Conservation (phyloP, 2,329 filamentous ascomycete genomes). For the Zalaria sp. region DNA sequence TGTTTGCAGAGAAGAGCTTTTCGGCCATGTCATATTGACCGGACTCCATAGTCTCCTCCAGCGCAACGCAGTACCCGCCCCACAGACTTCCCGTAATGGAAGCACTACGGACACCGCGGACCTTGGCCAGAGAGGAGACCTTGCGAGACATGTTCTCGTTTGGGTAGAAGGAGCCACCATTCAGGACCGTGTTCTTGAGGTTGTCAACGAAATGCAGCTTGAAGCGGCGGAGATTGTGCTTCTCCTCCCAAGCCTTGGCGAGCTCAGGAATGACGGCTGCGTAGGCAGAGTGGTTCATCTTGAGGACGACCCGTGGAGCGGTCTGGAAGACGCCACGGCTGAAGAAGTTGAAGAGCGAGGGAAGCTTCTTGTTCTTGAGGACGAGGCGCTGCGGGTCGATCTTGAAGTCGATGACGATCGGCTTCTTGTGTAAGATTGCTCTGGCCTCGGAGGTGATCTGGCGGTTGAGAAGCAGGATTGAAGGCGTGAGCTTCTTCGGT, state of each 20-base stretch:
- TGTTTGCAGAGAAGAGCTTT: too few species aligned
- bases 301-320: constrained; percentile 9
- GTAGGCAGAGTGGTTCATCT: constrained; percentile 1
- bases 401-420: constrained; percentile 11
- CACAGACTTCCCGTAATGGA: constrained; percentile 12
- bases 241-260: too few species aligned
- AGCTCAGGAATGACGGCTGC: too few species aligned
- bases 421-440: constrained; percentile 15
- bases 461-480: constrained; percentile 18
- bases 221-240: neutral
- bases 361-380: constrained; percentile 2
- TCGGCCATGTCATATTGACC: too few species aligned
- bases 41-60: too few species aligned
- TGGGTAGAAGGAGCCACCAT: constrained; percentile 6
- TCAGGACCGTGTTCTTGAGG: constrained; percentile 8
- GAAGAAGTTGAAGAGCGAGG: constrained; percentile 11
- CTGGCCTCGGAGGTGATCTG: constrained; percentile 17
- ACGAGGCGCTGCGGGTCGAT: neutral
- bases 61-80: too few species aligned
- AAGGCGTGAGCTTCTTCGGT: constrained; percentile 12
- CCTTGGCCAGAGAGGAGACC: constrained; percentile 7
- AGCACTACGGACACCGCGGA: constrained; percentile 11
- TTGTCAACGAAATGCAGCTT: constrained; percentile 9
- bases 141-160: constrained; percentile 8
- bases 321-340: constrained; percentile 8